phyloP scores from a whole-genome alignment of 2,329 filamentous ascomycete genomes.

The Zymoseptoria brevis region DNA sequence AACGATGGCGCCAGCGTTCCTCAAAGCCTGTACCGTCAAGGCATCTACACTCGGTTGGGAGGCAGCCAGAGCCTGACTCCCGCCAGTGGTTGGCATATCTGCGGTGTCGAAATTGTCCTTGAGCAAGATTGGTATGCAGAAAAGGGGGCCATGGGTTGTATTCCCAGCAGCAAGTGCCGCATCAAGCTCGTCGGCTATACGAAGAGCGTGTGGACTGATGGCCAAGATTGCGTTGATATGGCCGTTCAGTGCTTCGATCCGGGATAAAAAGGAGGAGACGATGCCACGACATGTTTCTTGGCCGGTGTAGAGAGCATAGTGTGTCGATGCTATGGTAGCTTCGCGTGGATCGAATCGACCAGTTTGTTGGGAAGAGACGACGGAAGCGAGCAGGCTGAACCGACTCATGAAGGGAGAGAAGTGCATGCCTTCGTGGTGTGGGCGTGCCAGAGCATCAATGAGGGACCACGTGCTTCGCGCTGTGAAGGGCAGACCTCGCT shows the following conservation, averaged over 20 bases:
- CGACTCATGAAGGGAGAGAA: background rate
- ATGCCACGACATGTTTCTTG: constrained; percentile 48
- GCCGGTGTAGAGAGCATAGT: constrained; percentile 47
- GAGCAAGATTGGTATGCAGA: constrained; percentile 54
- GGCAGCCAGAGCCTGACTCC: constrained; percentile 42
- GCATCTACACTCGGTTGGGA: constrained; percentile 38
- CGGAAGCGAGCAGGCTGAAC: background rate
- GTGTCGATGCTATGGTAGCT: constrained; percentile 51
- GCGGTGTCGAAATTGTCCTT: constrained; percentile 58
- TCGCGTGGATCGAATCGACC: constrained; percentile 45
- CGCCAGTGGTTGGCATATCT: constrained; percentile 52
- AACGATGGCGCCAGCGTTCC: constrained; percentile 28
- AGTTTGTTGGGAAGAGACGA: background rate
- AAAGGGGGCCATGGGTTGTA: constrained; percentile 41
- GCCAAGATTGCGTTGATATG: constrained; percentile 50
- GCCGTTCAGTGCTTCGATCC: constrained; percentile 51
- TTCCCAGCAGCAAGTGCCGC: constrained; percentile 40
- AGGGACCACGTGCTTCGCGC: background rate
- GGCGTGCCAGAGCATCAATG: background rate
- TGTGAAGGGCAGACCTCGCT: background rate
- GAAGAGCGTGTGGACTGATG: constrained; percentile 44
- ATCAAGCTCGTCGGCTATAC: constrained; percentile 46
- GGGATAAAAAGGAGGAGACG: constrained; percentile 48
- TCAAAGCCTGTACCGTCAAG: constrained; percentile 22
- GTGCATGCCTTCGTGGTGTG: background rate